Evolutionary conservation across 441 rosid species (phyloP), one percentile per base, ranked within the genome.

Genomic region (Euphorbia corollata): DNA sequence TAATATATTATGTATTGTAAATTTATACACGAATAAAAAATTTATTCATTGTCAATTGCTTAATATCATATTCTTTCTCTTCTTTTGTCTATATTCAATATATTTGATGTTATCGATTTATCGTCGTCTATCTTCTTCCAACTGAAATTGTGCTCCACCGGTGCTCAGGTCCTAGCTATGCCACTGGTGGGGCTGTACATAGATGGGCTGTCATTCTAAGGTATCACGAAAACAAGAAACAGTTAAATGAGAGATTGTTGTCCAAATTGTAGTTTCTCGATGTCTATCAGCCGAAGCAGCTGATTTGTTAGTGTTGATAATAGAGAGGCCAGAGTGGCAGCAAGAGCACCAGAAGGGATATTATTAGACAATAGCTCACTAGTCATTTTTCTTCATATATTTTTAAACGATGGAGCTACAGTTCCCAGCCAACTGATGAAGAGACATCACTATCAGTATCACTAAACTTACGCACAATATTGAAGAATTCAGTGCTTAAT

Each of bases 221-320:
- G 2, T 55, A 19, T 66, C 45, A 19, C 1, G 22, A n/a, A 32
- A 45, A 39, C 61, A 65, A 20, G 3, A 13, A 45, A 39, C 5
- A 19, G 30, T 19, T 61, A 4, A 10, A 3, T 9, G 15, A 11
- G 30, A 39, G n/a, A 20, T 59, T 1, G 13, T 24, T 9, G 22
- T 63, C 66, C 55, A 63, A 15, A 60, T n/a, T n/a, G n/a, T 34
- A 36, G 63, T 3, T 34, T 34, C 45, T 58, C 61, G 32, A 32
- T 58, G 61, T 41, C n/a, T 16, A 39, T 23, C 24, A 61, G 50
- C 41, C 65, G 20, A 2, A 15, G 34, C 10, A 61, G 51, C 65
- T 39, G 65, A 16, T 41, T 13, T 39, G 32, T 47, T 39, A 16
- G 8, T 41, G 18, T 41, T 43, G 19, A 12, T 62, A n/a, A 34